Percentiles rank a stretch among this genome's conserved stretches.
phyloP scores from a whole-genome alignment of 495 filamentous ascomycete genomes.

The Penicillium paxilli region DNA sequence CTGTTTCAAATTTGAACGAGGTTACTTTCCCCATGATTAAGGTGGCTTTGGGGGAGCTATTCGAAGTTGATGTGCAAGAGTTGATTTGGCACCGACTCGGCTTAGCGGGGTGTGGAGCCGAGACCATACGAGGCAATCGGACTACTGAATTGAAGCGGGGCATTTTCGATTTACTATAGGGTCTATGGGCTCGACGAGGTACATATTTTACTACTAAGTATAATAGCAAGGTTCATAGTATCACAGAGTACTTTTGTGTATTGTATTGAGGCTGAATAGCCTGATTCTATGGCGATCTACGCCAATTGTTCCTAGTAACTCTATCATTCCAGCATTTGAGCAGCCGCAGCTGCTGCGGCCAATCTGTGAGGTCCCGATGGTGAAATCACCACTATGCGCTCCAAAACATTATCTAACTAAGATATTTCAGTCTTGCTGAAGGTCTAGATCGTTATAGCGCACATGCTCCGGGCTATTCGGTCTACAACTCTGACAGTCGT shows the following conservation, averaged over 20 bases:
- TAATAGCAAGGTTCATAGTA: neutral
- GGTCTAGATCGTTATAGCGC: too few relatives aligned
- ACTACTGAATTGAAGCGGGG: too few relatives aligned
- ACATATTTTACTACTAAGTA: too few relatives aligned
- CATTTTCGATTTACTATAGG: too few relatives aligned
- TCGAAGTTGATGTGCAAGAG: neutral
- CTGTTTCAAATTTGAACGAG: slow-evolving; percentile 41
- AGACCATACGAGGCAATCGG: neutral
- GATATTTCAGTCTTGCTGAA: too few relatives aligned
- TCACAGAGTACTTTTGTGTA: neutral
- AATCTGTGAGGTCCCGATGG: too few relatives aligned
- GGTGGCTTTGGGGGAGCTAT: neutral
- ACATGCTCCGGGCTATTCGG: neutral
- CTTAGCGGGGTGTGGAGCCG: neutral
- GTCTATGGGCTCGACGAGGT: too few relatives aligned
- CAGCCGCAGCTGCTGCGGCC: too few relatives aligned
- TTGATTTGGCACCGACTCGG: neutral
- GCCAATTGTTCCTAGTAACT: neutral
- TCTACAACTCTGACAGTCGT: neutral
- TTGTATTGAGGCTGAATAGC: neutral
- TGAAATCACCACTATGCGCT: too few relatives aligned
- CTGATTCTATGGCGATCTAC: neutral
- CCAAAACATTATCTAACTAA: too few relatives aligned
- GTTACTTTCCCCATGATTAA: slow-evolving; percentile 3
- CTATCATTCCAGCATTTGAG: neutral